These are phyloP conservation scores for Podospora bellae-mahoneyi DNA, from an alignment of 495 filamentous ascomycete genomes.

Conservation along the genomic window DNA sequence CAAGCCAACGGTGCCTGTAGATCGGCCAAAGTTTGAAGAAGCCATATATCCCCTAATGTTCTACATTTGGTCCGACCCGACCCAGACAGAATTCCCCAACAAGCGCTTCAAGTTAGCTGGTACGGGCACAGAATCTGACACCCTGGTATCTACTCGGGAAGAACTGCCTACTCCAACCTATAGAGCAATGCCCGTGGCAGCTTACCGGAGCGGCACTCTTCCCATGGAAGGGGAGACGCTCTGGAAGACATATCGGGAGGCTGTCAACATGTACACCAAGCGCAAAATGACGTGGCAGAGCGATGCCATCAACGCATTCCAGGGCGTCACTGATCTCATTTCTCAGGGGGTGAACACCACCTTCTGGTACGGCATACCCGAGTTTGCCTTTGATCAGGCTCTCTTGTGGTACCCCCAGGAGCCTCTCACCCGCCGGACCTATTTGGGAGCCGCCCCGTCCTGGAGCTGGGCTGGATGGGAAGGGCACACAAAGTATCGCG, in stretches of 20 bases:
- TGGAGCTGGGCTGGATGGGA: constrained; percentile 23
- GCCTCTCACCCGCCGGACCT: constrained; percentile 10
- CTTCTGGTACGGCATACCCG: constrained; percentile 23
- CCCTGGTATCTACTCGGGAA: background rate
- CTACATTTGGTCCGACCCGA: constrained; percentile 16
- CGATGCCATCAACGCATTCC: constrained; percentile 20
- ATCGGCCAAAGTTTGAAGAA: constrained; percentile 5
- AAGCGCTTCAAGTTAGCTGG: constrained; percentile 12
- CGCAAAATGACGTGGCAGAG: constrained; percentile 19
- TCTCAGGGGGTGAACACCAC: constrained; percentile 14
- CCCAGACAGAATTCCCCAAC: constrained; percentile 15
- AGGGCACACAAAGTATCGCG: constrained; percentile 19
- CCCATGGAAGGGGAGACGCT: constrained; percentile 15
- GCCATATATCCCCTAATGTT: constrained; percentile 1
- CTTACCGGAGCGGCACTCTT: constrained; percentile 1
- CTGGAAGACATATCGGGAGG: constrained; percentile 18
- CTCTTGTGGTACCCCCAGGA: constrained; percentile 20
- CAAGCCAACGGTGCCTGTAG: constrained; percentile 1
- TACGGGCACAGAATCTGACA: background rate
- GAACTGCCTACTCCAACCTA: constrained; percentile 11
- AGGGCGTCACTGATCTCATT: constrained; percentile 16
- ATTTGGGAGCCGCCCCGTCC: constrained; percentile 7
- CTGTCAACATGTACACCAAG: constrained; percentile 18
- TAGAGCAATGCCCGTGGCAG: constrained; percentile 6
- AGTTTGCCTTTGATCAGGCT: constrained; percentile 20